phyloP scores from a whole-genome alignment of 768 basidiomycete genomes.

The Russula olivacea region DNA sequence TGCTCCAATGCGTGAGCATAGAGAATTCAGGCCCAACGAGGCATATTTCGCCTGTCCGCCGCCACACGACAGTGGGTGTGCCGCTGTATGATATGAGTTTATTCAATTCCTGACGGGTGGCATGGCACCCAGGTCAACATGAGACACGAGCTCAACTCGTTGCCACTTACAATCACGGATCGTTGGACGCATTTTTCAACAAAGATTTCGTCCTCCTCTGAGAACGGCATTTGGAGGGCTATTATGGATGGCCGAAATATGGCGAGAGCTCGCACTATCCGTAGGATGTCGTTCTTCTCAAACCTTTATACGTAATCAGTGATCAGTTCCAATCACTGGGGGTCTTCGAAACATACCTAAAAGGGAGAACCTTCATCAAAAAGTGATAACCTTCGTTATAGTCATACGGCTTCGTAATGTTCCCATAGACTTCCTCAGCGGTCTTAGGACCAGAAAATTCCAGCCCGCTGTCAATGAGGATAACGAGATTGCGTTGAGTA shows the following conservation, averaged over 20 bases:
- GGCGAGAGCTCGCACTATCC: conserved; percentile 89
- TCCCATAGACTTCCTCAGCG: conserved; percentile 49
- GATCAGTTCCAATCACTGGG: not conserved
- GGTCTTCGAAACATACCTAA: conserved; percentile 50
- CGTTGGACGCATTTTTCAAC: conserved; percentile 95
- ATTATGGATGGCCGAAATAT: conserved; percentile 96
- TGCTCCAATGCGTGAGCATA: conserved; percentile 85
- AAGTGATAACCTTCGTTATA: conserved; percentile 97
- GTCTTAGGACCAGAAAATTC: conserved; percentile 25
- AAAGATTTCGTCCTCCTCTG: conserved; percentile 93
- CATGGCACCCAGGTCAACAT: conserved; percentile 11
- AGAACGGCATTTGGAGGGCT: conserved; percentile 95
- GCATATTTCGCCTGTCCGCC: conserved; percentile 96
- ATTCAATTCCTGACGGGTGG: conserved; percentile 70
- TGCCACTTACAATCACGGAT: conserved; percentile 65
- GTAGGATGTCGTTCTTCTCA: conserved; percentile 92
- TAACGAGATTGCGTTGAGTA: conserved; percentile 14
- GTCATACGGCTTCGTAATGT: conserved; percentile 73
- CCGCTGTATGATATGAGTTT: conserved; percentile 96
- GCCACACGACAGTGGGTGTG: conserved; percentile 96
- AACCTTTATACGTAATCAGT: conserved; percentile 46
- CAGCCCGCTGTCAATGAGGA: conserved; percentile 11
- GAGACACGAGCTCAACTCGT: conserved; percentile 5
- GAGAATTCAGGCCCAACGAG: conserved; percentile 96
- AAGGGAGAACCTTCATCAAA: conserved; percentile 88